phyloP scores from a whole-genome alignment of 352 stramenopile genomes.

The Phytophthora agathidicida region DNA sequence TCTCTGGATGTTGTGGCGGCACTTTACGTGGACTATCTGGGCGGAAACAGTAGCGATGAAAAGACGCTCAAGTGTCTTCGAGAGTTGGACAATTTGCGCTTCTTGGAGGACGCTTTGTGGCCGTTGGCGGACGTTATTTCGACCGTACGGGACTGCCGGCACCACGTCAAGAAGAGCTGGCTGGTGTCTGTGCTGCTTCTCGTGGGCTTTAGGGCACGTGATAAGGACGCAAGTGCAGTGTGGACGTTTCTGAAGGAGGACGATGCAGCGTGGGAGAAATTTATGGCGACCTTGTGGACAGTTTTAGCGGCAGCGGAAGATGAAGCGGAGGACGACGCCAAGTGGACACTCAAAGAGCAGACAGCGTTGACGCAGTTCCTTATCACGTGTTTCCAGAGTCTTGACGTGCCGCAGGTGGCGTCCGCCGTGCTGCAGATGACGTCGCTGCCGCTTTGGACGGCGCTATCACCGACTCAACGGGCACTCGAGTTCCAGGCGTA shows the following conservation, averaged over 20 bases:
- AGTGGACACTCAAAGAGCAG: conserved; percentile 61
- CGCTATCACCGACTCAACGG: conserved; percentile 63
- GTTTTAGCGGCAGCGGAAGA: conserved; percentile 18
- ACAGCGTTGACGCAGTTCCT: conserved; percentile 67
- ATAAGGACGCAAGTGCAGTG: conserved; percentile 2
- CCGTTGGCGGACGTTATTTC: conserved; percentile 28
- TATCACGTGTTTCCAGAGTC: conserved; percentile 57
- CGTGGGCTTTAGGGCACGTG: conserved; percentile 31
- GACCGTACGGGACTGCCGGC: conserved; percentile 24
- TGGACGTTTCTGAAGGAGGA: conserved; percentile 36
- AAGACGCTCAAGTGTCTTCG: conserved; percentile 27
- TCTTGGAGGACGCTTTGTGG: conserved; percentile 68
- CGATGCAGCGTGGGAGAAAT: conserved; percentile 39
- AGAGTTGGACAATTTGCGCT: conserved; percentile 37
- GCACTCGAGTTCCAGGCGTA: conserved; percentile 66
- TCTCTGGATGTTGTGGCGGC: conserved; percentile 33
- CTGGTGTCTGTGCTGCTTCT: conserved; percentile 54
- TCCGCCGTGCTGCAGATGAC: conserved; percentile 61
- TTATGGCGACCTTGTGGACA: conserved; percentile 47
- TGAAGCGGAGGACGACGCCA: conserved; percentile 22
- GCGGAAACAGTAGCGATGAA: conserved; percentile 16
- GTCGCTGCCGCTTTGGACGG: conserved; percentile 68
- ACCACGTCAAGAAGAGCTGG: conserved; percentile 52
- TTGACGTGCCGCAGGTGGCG: conserved; percentile 61
- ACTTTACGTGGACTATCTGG: conserved; percentile 48